Evolutionary conservation across 1,139 yeast species (phyloP).

Genomic region (Magnusiomyces tetraspermus): DNA sequence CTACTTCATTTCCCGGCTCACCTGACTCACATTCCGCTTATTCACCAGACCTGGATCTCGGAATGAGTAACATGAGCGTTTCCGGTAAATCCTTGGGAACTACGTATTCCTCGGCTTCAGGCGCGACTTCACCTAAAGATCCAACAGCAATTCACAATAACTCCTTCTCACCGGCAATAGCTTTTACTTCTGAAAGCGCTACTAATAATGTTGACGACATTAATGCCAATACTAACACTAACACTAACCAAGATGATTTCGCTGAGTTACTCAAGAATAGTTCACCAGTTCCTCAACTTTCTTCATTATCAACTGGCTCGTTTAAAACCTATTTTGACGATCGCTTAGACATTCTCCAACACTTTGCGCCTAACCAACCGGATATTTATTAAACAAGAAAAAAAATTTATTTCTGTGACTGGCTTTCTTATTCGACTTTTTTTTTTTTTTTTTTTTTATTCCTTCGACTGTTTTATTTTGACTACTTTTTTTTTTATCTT

Average conservation of each 20-base stretch:
- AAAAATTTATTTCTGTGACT: background rate
- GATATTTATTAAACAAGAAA: background rate
- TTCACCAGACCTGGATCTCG: no score
- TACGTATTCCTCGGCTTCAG: no score
- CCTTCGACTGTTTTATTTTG: no score
- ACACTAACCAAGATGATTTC: background rate
- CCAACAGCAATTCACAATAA: no score
- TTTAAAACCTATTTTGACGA: conserved; percentile 25
- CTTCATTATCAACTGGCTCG: conserved; percentile 17
- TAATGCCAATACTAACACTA: no score
- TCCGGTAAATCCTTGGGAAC: no score
- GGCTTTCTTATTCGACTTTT: conserved; percentile 1
- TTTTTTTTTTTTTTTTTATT: conserved; percentile 7
- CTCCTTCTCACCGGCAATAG: no score
- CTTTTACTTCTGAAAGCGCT: background rate
- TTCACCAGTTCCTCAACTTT: conserved; percentile 1
- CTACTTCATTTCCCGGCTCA: background rate
- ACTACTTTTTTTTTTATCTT: no score
- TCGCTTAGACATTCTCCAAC: conserved; percentile 23
- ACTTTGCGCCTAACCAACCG: conserved; percentile 4
- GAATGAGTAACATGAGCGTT: no score
- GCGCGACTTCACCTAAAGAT: no score
- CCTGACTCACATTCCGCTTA: background rate
- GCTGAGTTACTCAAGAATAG: no score
- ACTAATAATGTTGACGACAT: background rate